Conservation (phyloP, 176 grass and related monocot species). For the Eleusine indica region DNA sequence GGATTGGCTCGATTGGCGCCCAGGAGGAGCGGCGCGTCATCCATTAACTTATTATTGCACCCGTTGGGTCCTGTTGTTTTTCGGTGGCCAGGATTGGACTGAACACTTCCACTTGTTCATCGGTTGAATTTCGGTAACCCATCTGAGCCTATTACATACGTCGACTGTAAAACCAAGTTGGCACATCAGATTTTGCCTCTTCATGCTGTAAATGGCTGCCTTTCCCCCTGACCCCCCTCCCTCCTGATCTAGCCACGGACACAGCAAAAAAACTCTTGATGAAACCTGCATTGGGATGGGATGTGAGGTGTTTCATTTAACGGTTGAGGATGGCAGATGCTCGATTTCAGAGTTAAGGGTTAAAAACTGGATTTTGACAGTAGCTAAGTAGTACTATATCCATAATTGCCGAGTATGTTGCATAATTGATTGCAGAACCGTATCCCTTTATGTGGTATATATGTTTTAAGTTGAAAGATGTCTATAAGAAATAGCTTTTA, state of each 20-base stretch:
- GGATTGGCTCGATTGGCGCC: neutral
- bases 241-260: neutral
- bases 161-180: neutral
- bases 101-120: neutral
- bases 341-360: too few species aligned
- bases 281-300: too few species aligned
- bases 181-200: neutral
- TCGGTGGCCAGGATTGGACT: neutral
- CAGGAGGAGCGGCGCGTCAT: neutral
- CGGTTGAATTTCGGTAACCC: neutral
- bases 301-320: too few species aligned
- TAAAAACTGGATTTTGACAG: too few species aligned
- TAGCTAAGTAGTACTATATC: neutral
- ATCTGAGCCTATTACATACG: neutral
- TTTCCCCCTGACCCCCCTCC: neutral
- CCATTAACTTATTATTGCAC: neutral
- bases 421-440: neutral
- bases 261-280: neutral
- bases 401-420: neutral
- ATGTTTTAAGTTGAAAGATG: neutral
- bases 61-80: neutral
- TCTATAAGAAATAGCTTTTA: neutral
- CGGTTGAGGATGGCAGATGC: too few species aligned
- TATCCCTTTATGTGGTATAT: neutral
- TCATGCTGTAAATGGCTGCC: neutral